Evolutionary conservation across 208 protist species (phyloP).

Genomic region (Wallacemonas sp.): DNA sequence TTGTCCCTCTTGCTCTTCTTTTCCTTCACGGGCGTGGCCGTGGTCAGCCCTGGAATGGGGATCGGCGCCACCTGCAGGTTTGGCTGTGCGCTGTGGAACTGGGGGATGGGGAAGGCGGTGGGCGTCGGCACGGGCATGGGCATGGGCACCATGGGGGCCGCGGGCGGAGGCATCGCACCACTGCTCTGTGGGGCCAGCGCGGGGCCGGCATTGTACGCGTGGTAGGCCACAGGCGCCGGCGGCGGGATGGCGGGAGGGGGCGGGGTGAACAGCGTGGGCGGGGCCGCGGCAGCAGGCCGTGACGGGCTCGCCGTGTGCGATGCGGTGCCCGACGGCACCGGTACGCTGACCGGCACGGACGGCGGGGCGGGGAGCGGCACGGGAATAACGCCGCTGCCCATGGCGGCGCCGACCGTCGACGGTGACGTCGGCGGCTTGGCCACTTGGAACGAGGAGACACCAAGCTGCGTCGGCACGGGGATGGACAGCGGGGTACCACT

Average conservation of each 20-base stretch:
- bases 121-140: constrained; percentile 27
- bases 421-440: constrained; percentile 12
- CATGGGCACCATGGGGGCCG: too few species aligned
- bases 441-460: constrained; percentile 13
- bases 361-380: constrained; percentile 12
- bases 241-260: neutral
- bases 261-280: neutral
- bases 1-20: constrained; percentile 24
- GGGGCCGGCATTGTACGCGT: too few species aligned
- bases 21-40: constrained; percentile 16
- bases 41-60: constrained; percentile 2
- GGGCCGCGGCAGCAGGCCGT: neutral
- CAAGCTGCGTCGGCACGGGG: constrained; percentile 31
- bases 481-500: constrained; percentile 38
- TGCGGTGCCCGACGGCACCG: constrained; percentile 30
- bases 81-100: constrained; percentile 10
- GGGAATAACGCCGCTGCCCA: neutral
- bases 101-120: constrained; percentile 9
- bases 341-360: constrained; percentile 28
- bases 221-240: constrained; percentile 16
- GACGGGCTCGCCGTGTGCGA: constrained; percentile 20
- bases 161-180: too few species aligned
- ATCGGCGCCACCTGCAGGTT: constrained; percentile 1
- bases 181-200: too few species aligned
- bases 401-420: neutral